Percentiles rank a stretch among this genome's conserved stretches.
These are phyloP conservation scores for Paramecium biaurelia DNA, from an alignment of 73 alveolate species.

Conservation along the genomic window DNA sequence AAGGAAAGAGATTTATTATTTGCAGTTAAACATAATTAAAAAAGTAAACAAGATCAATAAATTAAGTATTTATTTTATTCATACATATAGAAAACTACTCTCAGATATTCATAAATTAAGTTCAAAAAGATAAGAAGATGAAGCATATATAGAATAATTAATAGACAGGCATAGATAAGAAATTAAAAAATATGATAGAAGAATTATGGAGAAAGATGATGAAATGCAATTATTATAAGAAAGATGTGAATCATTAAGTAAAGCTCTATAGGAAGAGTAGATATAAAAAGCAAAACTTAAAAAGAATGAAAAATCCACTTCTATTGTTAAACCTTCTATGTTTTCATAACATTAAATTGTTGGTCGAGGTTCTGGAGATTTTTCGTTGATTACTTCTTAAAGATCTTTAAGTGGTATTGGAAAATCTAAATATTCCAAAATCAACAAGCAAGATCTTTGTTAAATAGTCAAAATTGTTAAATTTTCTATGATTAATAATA, in stretches of 20 bases:
- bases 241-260: conserved; percentile 14
- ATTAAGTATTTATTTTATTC: background rate
- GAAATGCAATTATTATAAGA: background rate
- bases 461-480: background rate
- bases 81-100: background rate
- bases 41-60: background rate
- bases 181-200: background rate
- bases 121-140: background rate
- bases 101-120: conserved; percentile 17
- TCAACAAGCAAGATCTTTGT: background rate
- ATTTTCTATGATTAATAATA: background rate
- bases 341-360: background rate
- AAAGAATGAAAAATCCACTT: background rate
- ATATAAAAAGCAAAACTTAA: background rate
- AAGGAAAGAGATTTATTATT: background rate
- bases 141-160: background rate
- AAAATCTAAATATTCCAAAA: background rate
- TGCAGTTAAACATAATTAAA: background rate
- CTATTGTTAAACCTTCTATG: background rate
- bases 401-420: conserved; percentile 4
- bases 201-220: conserved; percentile 4
- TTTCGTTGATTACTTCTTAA: background rate
- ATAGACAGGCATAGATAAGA: background rate
- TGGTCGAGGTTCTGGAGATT: background rate
- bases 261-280: background rate